These are phyloP conservation scores for Caryopteris hybrid DNA, from an alignment of 305 asterid species.

Conservation along the genomic window DNA sequence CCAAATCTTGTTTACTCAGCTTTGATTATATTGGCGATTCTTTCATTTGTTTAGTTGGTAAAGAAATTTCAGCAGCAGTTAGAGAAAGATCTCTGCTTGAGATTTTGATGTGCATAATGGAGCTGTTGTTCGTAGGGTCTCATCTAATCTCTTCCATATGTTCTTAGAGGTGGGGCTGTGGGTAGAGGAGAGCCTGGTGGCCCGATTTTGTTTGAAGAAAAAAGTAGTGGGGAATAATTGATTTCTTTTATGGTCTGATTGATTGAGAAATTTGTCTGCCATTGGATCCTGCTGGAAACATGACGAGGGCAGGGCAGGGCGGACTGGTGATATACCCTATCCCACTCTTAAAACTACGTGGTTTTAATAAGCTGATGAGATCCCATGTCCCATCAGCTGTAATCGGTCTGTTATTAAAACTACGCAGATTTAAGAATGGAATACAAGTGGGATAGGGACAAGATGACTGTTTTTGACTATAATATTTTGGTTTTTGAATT, in stretches of 20 bases:
- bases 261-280: slow-evolving; percentile 58
- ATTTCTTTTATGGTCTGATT: slow-evolving; percentile 30
- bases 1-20: slow-evolving; percentile 15
- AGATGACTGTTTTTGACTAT: too few species aligned
- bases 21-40: slow-evolving; percentile 16
- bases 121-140: slow-evolving; percentile 37
- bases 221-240: slow-evolving; percentile 33
- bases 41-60: slow-evolving; percentile 12
- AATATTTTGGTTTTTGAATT: too few species aligned
- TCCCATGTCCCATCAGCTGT: neutral
- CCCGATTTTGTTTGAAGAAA: slow-evolving; percentile 15
- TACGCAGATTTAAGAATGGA: neutral
- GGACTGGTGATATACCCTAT: neutral
- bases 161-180: slow-evolving; percentile 21
- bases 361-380: neutral
- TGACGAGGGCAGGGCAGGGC: neutral
- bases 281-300: slow-evolving; percentile 21
- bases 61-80: neutral
- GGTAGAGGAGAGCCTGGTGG: slow-evolving; percentile 27
- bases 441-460: too few species aligned
- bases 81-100: slow-evolving; percentile 18
- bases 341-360: neutral
- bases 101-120: slow-evolving; percentile 30
- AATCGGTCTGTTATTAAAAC: neutral
- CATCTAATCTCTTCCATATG: slow-evolving; percentile 24